A percentile compares a stretch with the other conserved stretches of the same genome.
Evolutionary conservation across 371 early-diverging fungal genomes (phyloP).

Genomic region (Syncephalastrum racemosum): DNA sequence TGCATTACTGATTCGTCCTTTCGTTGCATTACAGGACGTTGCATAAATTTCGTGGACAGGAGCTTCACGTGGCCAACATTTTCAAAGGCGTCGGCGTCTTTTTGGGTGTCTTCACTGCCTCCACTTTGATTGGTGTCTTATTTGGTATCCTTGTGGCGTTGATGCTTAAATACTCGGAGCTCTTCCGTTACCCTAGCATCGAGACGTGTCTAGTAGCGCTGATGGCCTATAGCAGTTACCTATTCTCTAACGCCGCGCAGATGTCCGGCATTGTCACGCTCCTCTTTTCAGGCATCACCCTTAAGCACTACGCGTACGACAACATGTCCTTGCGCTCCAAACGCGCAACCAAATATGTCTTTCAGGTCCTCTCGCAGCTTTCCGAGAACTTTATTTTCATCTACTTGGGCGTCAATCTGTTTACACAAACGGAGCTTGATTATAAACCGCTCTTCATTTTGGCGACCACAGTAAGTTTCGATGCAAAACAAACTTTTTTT

Average conservation of each 20-base stretch:
- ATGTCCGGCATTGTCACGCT: constrained; percentile 92
- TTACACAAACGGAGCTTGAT: constrained; percentile 70
- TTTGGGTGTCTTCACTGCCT: constrained; percentile 79
- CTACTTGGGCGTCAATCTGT: constrained; percentile 90
- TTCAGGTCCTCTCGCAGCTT: constrained; percentile 85
- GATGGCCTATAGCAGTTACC: constrained; percentile 88
- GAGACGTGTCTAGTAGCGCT: constrained; percentile 84
- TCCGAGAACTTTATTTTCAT: constrained; percentile 96
- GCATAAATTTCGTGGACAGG: constrained; percentile 77
- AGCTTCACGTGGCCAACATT: constrained; percentile 69
- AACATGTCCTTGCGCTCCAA: constrained; percentile 78
- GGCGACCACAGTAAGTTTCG: constrained; percentile 58
- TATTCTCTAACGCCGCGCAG: constrained; percentile 84
- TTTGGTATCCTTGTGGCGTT: constrained; percentile 79
- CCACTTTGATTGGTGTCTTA: constrained; percentile 79
- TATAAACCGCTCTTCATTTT: constrained; percentile 76
- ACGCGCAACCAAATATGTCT: constrained; percentile 83
- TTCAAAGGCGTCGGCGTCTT: constrained; percentile 74
- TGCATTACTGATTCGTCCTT: neutral
- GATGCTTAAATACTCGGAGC: constrained; percentile 76
- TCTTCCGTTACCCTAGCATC: constrained; percentile 74
- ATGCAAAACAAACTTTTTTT: neutral
- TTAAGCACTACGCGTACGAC: constrained; percentile 91
- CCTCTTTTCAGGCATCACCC: constrained; percentile 89
- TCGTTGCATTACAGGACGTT: constrained; percentile 56